A percentile compares a stretch with the other conserved stretches of the same genome.
phyloP scores from a whole-genome alignment of 345 rosid species.

The Citropsis articulata region DNA sequence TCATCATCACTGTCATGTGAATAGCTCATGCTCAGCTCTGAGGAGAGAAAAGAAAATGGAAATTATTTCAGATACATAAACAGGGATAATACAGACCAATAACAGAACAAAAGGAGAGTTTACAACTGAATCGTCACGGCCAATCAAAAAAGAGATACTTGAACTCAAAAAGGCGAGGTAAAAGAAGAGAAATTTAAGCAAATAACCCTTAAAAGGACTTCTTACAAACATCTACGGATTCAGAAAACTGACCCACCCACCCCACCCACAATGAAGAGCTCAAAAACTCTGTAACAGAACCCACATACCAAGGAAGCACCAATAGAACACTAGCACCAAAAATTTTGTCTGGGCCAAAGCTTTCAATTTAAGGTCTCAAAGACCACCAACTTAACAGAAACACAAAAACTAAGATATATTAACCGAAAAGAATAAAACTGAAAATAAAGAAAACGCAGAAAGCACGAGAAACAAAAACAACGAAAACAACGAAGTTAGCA shows the following conservation, averaged over 20 bases:
- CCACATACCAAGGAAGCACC: conserved; percentile 11
- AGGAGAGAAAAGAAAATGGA: conserved; percentile 4
- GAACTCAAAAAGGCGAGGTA: not conserved
- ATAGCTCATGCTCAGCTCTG: conserved; percentile 66
- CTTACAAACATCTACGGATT: not conserved
- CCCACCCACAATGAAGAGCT: no score
- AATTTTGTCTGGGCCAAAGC: not conserved
- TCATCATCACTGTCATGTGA: conserved; percentile 79
- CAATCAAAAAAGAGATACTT: conserved; percentile 24
- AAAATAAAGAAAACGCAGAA: conserved; percentile 20
- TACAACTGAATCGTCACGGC: conserved; percentile 12
- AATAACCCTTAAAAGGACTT: conserved; percentile 1
- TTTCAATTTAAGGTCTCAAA: conserved; percentile 12
- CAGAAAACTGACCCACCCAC: not conserved
- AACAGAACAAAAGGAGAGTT: conserved; percentile 9
- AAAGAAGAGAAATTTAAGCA: not conserved
- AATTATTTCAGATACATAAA: conserved; percentile 9
- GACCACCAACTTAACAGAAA: conserved; percentile 14
- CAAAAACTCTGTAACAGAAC: no score
- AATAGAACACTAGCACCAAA: not conserved
- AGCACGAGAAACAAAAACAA: conserved; percentile 12
- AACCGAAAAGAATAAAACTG: conserved; percentile 16
- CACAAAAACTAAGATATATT: not conserved
- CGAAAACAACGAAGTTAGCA: conserved; percentile 8
- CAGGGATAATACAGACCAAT: conserved; percentile 5